Evolutionary conservation across 306 rosid species (phyloP), one percentile per base, ranked within the genome.

Genomic region (Datisca glomerata): DNA sequence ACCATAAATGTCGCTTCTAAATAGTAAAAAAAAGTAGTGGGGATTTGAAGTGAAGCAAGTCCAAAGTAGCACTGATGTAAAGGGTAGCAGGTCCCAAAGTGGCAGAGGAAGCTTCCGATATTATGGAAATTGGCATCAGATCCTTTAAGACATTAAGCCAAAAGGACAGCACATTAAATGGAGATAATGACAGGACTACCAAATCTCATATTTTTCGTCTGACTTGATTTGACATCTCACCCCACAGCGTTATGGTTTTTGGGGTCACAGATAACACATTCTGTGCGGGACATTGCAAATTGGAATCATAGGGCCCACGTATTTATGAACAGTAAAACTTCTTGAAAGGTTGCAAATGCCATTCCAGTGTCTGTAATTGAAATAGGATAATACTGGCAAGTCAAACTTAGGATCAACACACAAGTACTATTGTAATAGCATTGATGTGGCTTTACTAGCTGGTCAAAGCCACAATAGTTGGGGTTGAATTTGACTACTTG

Each of bases 191-290:
- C 85, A 67, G 60, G 66, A 72, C 80, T 52, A 49, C 59, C 55
- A 46, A 53, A 41, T 53, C 60, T 54, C 60, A 25, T 66, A 63
- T 68, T 65, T n/a, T 51, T 60, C 59, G 62, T 53, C 55, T 40
- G 76, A 54, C 39, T 62, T 56, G 69, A 78, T 39, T 56, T 63
- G 87, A 74, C 84, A 57, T 63, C 63, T 66, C 81, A 55, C 53
- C 60, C 43, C 72, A 51, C 49, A 57, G 65, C 51, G 52, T 49
- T 61, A 55, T 64, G 68, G 49, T 59, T 1, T 55, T 15, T 24
- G 18, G 14, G 49, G 51, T 73, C 70, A 48, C 60, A 72, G 55
- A 53, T 49, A 46, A 47, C 54, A 60, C 64, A n/a, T n/a, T 31
- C 35, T 49, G 55, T 24, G 36, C 61, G 55, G 45, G 43, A 63